Conservation (phyloP, 179 eudicot species). For the Silene noctiflora region DNA sequence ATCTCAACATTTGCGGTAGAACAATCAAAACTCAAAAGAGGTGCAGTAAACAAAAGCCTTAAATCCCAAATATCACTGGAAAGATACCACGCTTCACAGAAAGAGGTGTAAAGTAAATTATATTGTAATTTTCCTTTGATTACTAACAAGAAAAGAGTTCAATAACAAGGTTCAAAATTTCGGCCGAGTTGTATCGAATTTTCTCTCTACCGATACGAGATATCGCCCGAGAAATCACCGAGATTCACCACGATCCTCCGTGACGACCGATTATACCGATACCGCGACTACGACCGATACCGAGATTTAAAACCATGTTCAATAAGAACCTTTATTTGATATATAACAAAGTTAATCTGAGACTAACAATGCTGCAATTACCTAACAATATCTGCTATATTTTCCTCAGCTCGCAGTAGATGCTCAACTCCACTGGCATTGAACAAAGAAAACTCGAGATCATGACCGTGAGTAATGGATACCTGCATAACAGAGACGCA, state of each 20-base stretch:
- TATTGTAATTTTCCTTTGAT: neutral
- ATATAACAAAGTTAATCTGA: neutral
- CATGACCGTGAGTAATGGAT: slow-evolving; percentile 48
- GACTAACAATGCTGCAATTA: slow-evolving; percentile 20
- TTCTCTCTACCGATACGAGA: too few relatives aligned
- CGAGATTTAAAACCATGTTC: too few relatives aligned
- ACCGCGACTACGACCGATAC: too few relatives aligned
- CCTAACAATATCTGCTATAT: slow-evolving; percentile 51
- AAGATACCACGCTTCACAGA: neutral
- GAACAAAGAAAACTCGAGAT: slow-evolving; percentile 52
- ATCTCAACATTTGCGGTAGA: neutral
- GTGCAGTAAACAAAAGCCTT: neutral
- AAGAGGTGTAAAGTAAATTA: neutral
- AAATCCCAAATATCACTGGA: slow-evolving; percentile 6
- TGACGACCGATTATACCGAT: too few relatives aligned
- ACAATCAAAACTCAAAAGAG: neutral
- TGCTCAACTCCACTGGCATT: slow-evolving; percentile 45
- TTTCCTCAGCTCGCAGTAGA: slow-evolving; percentile 50
- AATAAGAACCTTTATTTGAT: neutral
- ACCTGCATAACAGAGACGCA: slow-evolving; percentile 44
- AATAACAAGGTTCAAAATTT: too few relatives aligned
- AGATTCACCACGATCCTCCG: too few relatives aligned
- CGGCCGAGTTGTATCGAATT: too few relatives aligned
- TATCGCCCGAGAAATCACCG: too few relatives aligned
- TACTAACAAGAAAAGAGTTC: neutral